Evolutionary conservation across 257 asterid species (phyloP).

Genomic region (Verbascum thapsus): DNA sequence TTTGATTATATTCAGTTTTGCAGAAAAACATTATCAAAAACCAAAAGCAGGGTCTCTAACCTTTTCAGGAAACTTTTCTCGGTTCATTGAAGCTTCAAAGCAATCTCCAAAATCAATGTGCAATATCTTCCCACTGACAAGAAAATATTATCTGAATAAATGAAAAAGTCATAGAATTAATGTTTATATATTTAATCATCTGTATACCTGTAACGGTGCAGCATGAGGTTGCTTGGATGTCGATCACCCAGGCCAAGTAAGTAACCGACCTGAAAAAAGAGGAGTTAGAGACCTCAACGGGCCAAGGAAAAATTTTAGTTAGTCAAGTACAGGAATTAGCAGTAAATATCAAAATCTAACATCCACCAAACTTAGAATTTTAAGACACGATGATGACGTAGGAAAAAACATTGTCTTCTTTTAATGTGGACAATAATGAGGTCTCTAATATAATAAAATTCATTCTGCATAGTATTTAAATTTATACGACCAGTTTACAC

Average conservation of each 20-base stretch:
- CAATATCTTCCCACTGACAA: slow-evolving; percentile 93
- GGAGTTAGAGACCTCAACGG: slow-evolving; percentile 20
- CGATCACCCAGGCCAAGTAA: slow-evolving; percentile 98
- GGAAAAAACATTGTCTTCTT: no score
- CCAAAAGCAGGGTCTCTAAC: slow-evolving; percentile 37
- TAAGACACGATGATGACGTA: not conserved
- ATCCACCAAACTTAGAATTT: not conserved
- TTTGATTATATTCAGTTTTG: slow-evolving; percentile 2
- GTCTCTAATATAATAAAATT: no score
- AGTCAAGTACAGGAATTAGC: not conserved
- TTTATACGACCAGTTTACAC: no score
- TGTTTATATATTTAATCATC: not conserved
- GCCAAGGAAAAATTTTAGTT: not conserved
- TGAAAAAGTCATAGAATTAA: slow-evolving; percentile 18
- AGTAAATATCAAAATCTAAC: not conserved
- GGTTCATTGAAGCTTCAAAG: slow-evolving; percentile 99
- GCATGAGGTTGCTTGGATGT: slow-evolving; percentile 99
- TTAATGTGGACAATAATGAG: no score
- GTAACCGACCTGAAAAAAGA: slow-evolving; percentile 82
- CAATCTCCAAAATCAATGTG: slow-evolving; percentile 99
- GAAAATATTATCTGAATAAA: slow-evolving; percentile 25
- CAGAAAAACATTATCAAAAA: slow-evolving; percentile 12
- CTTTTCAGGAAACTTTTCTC: slow-evolving; percentile 99
- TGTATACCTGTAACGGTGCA: slow-evolving; percentile 86
- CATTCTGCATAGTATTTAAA: no score